Conservation (phyloP, 1,284 basidiomycete species). For the Gomphus bonarii region DNA sequence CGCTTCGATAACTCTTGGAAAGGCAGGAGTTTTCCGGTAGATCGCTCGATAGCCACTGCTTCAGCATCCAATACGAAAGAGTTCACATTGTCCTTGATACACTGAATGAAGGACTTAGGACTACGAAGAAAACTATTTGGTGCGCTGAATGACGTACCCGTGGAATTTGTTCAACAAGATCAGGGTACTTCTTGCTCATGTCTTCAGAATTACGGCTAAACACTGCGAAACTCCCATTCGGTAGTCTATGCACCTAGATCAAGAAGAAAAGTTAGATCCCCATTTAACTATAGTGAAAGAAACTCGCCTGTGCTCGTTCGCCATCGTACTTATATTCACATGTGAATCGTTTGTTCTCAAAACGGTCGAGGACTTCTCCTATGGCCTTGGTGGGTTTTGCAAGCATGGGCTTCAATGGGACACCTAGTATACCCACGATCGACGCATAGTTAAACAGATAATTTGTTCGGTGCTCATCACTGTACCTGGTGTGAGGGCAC, state of each 20-base stretch:
- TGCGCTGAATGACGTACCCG: slow-evolving; percentile 37
- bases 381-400: slow-evolving; percentile 99
- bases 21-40: slow-evolving; percentile 77
- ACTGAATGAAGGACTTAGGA: slow-evolving; percentile 35
- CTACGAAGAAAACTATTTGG: neutral
- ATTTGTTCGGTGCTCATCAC: neutral
- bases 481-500: slow-evolving; percentile 84
- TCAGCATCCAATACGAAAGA: slow-evolving; percentile 95
- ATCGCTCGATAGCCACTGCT: slow-evolving; percentile 90
- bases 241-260: slow-evolving; percentile 66
- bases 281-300: neutral
- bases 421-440: slow-evolving; percentile 25
- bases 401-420: slow-evolving; percentile 98
- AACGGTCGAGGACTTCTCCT: slow-evolving; percentile 95
- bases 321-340: slow-evolving; percentile 99
- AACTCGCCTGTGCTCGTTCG: slow-evolving; percentile 81
- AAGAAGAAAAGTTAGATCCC: neutral
- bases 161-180: slow-evolving; percentile 89
- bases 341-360: slow-evolving; percentile 92
- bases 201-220: slow-evolving; percentile 98
- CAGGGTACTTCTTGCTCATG: slow-evolving; percentile 99
- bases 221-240: slow-evolving; percentile 73
- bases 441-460: neutral
- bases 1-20: slow-evolving; percentile 96
- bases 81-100: slow-evolving; percentile 70